Evolutionary conservation across 305 asterid species (phyloP).

Genomic region (Ajuga reptans): DNA sequence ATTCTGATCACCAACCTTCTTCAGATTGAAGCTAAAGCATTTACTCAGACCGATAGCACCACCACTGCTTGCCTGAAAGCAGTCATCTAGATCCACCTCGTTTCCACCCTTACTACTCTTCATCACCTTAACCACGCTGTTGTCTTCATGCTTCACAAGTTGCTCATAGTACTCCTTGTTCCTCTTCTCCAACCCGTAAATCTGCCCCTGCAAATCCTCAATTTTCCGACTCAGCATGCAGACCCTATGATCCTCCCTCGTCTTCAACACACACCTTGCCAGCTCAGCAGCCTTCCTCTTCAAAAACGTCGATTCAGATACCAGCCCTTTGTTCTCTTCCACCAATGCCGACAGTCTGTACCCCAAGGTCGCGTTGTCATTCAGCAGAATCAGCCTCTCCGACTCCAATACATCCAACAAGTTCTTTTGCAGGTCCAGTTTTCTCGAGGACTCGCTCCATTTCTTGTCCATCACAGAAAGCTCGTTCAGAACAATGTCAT

Average conservation of each 20-base stretch:
- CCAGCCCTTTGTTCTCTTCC: constrained; percentile 61
- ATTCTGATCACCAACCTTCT: constrained; percentile 22
- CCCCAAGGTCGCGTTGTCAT: constrained; percentile 54
- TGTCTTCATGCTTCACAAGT: constrained; percentile 39
- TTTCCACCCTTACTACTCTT: constrained; percentile 32
- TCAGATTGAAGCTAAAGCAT: constrained; percentile 36
- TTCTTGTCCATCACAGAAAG: constrained; percentile 41
- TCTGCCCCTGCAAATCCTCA: constrained; percentile 74
- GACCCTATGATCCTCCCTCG: constrained; percentile 64
- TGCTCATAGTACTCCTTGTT: constrained; percentile 59
- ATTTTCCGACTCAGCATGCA: constrained; percentile 58
- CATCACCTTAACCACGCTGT: constrained; percentile 17
- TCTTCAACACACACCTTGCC: constrained; percentile 56
- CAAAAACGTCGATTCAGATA: constrained; percentile 47
- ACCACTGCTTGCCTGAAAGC: constrained; percentile 29
- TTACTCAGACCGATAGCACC: constrained; percentile 29
- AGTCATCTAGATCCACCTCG: constrained; percentile 44
- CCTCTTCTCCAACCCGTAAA: constrained; percentile 63
- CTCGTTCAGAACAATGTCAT: constrained; percentile 50
- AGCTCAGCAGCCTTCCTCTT: constrained; percentile 71
- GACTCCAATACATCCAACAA: constrained; percentile 68
- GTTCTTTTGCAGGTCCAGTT: constrained; percentile 76
- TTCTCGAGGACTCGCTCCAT: constrained; percentile 51
- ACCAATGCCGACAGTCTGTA: constrained; percentile 46
- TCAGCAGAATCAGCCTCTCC: constrained; percentile 57